Conservation (phyloP, 208 protist species). For the Acanthamoeba rhysodes region DNA sequence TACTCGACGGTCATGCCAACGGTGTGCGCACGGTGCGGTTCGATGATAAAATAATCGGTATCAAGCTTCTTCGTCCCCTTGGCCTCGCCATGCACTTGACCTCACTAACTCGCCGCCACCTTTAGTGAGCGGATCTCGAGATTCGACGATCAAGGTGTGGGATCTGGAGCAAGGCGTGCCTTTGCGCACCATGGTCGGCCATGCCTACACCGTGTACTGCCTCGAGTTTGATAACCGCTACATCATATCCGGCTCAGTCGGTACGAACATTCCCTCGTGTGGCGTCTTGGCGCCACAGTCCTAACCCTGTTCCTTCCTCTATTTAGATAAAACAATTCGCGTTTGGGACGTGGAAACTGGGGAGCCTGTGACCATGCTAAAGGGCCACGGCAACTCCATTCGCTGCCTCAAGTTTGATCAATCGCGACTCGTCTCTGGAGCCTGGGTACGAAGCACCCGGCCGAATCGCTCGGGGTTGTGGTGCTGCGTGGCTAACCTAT, state of each 20-base stretch:
- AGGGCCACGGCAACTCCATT: conserved; percentile 53
- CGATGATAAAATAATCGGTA: conserved; percentile 36
- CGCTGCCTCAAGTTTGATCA: conserved; percentile 62
- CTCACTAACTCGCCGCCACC: not conserved
- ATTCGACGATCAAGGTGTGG: conserved; percentile 57
- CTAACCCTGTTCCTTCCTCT: too few species aligned
- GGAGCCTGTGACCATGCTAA: conserved; percentile 26
- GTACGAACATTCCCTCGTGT: not conserved
- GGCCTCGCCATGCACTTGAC: not conserved
- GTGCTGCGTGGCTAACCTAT: not conserved
- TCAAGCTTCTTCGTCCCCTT: not conserved
- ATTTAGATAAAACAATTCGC: conserved; percentile 53
- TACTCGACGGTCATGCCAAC: conserved; percentile 32
- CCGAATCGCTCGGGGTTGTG: not conserved
- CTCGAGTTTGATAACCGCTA: conserved; percentile 43
- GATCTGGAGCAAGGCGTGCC: not conserved
- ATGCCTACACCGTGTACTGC: conserved; percentile 59
- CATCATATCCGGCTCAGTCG: conserved; percentile 56
- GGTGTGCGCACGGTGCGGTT: conserved; percentile 56
- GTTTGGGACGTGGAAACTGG: conserved; percentile 44
- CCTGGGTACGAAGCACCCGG: not conserved
- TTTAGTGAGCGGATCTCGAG: conserved; percentile 51
- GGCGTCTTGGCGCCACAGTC: too few species aligned
- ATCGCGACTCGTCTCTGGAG: conserved; percentile 5
- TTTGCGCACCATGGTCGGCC: not conserved